phyloP scores from a whole-genome alignment of 495 filamentous ascomycete species.

The Hyaloscypha finlandica region DNA sequence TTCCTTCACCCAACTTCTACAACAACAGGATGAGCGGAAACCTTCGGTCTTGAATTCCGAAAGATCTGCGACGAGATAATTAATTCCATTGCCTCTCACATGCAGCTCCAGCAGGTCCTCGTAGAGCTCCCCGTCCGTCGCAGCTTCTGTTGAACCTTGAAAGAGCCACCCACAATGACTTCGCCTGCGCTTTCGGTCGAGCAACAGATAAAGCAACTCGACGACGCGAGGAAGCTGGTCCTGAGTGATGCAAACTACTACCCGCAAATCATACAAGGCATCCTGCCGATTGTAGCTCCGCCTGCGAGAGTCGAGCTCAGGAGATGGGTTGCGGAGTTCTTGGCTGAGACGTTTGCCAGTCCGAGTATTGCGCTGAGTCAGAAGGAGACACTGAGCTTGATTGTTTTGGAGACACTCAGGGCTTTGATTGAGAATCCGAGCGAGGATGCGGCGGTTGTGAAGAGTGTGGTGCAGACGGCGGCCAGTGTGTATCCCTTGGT shows the following conservation, averaged over 20 bases:
- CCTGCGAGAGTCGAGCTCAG: slow-evolving; percentile 73
- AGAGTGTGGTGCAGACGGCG: slow-evolving; percentile 78
- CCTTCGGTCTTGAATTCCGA: background rate
- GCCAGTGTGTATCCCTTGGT: slow-evolving; percentile 90
- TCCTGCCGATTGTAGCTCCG: slow-evolving; percentile 85
- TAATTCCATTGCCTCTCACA: slow-evolving; percentile 18
- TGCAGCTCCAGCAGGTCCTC: slow-evolving; percentile 9
- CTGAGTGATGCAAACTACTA: slow-evolving; percentile 82
- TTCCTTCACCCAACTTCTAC: background rate
- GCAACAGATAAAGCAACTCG: slow-evolving; percentile 81
- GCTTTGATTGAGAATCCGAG: slow-evolving; percentile 70
- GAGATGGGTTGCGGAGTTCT: slow-evolving; percentile 94
- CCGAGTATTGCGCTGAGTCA: slow-evolving; percentile 69
- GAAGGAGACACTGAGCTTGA: slow-evolving; percentile 74
- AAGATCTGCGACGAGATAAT: slow-evolving; percentile 16
- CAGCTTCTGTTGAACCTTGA: slow-evolving; percentile 19
- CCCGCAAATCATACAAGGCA: slow-evolving; percentile 83
- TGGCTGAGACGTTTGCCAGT: slow-evolving; percentile 93
- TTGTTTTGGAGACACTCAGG: slow-evolving; percentile 73
- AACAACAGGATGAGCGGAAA: slow-evolving; percentile 13
- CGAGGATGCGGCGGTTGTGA: slow-evolving; percentile 74
- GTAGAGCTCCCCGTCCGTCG: slow-evolving; percentile 23
- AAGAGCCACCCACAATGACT: slow-evolving; percentile 40
- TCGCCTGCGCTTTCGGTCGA: slow-evolving; percentile 52
- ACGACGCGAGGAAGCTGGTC: slow-evolving; percentile 83